A percentile compares a stretch with the other conserved stretches of the same genome.
Conservation (phyloP, 495 filamentous ascomycete species). For the Annulohypoxylon bovei region DNA sequence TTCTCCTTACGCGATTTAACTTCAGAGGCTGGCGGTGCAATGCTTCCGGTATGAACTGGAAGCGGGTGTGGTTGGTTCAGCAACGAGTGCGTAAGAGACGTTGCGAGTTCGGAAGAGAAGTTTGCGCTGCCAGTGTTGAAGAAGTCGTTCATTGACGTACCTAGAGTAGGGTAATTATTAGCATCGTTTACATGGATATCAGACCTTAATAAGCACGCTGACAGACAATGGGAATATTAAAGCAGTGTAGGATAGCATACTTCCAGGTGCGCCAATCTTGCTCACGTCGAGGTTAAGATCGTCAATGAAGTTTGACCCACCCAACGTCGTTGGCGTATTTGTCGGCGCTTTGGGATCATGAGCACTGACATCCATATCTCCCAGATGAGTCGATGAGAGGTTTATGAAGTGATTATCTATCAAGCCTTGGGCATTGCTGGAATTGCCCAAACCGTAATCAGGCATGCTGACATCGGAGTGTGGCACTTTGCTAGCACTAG, state of each 20-base stretch:
- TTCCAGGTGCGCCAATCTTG: conserved; percentile 36
- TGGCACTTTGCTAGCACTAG: conserved; percentile 42
- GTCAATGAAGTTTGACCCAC: conserved; percentile 36
- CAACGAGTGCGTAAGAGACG: conserved; percentile 54
- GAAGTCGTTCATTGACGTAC: conserved; percentile 42
- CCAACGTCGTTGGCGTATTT: conserved; percentile 51
- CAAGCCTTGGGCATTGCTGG: conserved; percentile 23
- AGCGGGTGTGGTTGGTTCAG: conserved; percentile 56
- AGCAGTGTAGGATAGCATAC: conserved; percentile 28
- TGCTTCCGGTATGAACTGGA: conserved; percentile 42
- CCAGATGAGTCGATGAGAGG: conserved; percentile 46
- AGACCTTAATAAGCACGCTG: neutral
- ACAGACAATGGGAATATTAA: neutral
- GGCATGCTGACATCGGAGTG: conserved; percentile 54
- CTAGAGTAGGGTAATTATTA: conserved; percentile 20
- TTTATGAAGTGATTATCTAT: conserved; percentile 46
- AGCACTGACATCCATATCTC: conserved; percentile 44
- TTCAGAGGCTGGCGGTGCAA: conserved; percentile 47
- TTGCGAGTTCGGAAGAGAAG: conserved; percentile 50
- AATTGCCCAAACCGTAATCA: conserved; percentile 46
- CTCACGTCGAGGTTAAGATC: conserved; percentile 40
- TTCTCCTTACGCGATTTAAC: conserved; percentile 55
- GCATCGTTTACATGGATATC: neutral
- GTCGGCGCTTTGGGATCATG: conserved; percentile 51
- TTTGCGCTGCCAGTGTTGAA: conserved; percentile 35